Conservation (phyloP, 805 yeast genomes). For the Jamesozyma rosinii region DNA sequence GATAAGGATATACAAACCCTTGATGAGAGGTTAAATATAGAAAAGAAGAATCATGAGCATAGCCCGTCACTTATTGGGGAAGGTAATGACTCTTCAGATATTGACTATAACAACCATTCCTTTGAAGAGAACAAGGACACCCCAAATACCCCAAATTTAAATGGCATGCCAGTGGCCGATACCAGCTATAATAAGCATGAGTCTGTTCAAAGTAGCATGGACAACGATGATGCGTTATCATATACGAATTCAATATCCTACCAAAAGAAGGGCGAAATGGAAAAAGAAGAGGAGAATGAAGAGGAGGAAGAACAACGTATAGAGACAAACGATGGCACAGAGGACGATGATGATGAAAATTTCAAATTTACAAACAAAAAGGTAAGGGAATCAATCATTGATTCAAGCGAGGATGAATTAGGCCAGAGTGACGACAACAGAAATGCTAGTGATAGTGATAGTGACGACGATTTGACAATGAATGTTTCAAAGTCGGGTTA, state of each 20-base stretch:
- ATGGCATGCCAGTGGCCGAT: not conserved
- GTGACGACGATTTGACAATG: slow-evolving; percentile 9
- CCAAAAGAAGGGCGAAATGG: slow-evolving; percentile 6
- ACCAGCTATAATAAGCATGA: not conserved
- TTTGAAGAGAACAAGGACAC: not conserved
- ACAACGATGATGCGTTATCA: slow-evolving; percentile 7
- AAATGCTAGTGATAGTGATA: not conserved
- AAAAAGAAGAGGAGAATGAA: slow-evolving; percentile 3
- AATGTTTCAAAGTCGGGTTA: slow-evolving; percentile 22
- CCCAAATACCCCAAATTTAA: not conserved
- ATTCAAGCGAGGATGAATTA: slow-evolving; percentile 12
- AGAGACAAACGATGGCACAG: too few species aligned
- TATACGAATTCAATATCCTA: slow-evolving; percentile 8
- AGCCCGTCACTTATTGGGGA: not conserved
- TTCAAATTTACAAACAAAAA: slow-evolving; percentile 8
- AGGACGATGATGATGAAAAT: slow-evolving; percentile 7
- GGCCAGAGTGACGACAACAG: not conserved
- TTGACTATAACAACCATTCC: not conserved
- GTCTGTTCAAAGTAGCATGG: slow-evolving; percentile 1
- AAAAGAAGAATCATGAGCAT: not conserved
- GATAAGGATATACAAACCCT: not conserved
- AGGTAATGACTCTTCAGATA: not conserved
- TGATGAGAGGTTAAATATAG: not conserved
- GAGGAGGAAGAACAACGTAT: slow-evolving; percentile 6
- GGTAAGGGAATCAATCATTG: slow-evolving; percentile 12